These are phyloP conservation scores for Alliaria petiolata DNA, from an alignment of 345 rosid genomes.

Conservation along the genomic window DNA sequence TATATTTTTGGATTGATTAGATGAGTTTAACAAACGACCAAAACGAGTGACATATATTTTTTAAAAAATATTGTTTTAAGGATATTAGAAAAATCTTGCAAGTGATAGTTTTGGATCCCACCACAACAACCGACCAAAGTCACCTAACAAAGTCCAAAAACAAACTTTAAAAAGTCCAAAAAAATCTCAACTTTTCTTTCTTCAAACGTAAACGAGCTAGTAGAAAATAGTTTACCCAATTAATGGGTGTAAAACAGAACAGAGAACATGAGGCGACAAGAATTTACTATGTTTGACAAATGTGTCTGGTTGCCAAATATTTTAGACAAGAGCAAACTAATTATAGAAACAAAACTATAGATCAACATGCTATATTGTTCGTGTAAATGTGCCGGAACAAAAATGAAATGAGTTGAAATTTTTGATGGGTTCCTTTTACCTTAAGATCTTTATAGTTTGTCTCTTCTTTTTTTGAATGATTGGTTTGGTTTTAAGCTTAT, in stretches of 20 bases:
- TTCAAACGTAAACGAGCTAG: not conserved
- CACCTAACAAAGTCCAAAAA: slow-evolving; percentile 5
- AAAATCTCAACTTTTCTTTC: not conserved
- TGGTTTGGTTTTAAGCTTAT: too few species aligned
- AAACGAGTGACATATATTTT: slow-evolving; percentile 19
- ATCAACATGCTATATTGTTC: too few species aligned
- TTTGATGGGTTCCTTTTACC: too few species aligned
- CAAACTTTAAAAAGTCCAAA: not conserved
- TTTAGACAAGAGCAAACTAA: not conserved
- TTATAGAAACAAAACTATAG: not conserved
- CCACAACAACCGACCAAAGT: slow-evolving; percentile 30
- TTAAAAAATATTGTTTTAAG: not conserved
- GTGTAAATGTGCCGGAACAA: too few species aligned
- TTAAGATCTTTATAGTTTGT: too few species aligned
- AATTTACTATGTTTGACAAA: not conserved
- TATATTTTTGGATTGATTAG: not conserved
- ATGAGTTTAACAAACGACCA: slow-evolving; percentile 13
- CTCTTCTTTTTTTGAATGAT: too few species aligned
- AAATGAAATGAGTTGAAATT: too few species aligned
- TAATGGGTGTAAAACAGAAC: not conserved
- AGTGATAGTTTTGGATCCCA: slow-evolving; percentile 20
- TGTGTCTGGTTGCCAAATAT: too few species aligned
- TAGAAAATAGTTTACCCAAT: not conserved
- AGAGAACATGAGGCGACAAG: slow-evolving; percentile 7
- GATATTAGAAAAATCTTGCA: slow-evolving; percentile 2